phyloP scores from a whole-genome alignment of 345 rosid genomes.

The Xanthoceras sorbifolium region DNA sequence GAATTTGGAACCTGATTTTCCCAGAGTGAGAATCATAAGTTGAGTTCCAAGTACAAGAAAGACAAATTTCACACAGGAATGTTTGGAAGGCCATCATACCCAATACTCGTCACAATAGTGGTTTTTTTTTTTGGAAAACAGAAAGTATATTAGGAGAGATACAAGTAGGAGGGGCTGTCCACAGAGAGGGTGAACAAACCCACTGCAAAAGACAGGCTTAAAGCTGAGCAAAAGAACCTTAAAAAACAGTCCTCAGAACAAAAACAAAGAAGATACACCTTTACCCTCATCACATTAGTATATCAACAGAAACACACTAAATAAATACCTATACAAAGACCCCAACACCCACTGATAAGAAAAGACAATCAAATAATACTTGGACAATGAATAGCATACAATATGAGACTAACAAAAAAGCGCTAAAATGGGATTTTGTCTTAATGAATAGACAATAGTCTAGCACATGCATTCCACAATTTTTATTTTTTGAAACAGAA shows the following conservation, averaged over 20 bases:
- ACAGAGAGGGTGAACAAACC: no score
- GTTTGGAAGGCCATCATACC: background rate
- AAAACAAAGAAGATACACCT: no score
- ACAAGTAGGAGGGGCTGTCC: no score
- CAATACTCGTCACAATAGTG: no score
- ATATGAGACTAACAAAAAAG: background rate
- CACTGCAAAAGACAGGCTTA: no score
- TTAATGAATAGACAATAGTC: background rate
- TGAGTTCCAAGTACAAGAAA: constrained; percentile 7
- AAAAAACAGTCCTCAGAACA: no score
- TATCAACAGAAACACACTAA: background rate
- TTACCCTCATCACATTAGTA: background rate
- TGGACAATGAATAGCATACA: background rate
- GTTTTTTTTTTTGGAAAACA: no score
- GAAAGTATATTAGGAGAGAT: no score
- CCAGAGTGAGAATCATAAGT: constrained; percentile 10
- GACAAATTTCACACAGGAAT: constrained; percentile 7
- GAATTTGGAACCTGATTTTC: constrained; percentile 76
- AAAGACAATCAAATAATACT: background rate
- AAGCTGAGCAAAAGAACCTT: no score
- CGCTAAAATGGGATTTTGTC: background rate
- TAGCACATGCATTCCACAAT: background rate
- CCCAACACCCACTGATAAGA: background rate
- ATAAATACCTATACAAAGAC: background rate
- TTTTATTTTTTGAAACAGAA: background rate